Evolutionary conservation across 352 stramenopile genomes (phyloP).

Genomic region (Pythium sukuiense): DNA sequence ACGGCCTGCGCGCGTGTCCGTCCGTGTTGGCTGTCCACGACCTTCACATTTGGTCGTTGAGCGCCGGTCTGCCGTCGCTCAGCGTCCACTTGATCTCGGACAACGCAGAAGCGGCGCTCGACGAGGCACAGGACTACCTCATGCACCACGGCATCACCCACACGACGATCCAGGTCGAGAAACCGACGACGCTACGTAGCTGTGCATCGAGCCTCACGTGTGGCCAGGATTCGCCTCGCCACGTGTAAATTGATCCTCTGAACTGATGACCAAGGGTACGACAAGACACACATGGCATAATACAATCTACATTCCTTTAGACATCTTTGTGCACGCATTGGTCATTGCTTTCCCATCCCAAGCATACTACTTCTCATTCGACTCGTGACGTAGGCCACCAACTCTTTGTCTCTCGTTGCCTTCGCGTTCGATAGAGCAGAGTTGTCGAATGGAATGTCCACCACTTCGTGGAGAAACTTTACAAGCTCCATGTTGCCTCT

Average conservation of each 20-base stretch:
- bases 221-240: slow-evolving; percentile 72
- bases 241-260: slow-evolving; percentile 15
- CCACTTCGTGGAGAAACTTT: background rate
- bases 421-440: background rate
- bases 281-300: background rate
- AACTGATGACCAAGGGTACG: background rate
- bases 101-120: slow-evolving; percentile 61
- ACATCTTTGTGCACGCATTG: background rate
- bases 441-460: background rate
- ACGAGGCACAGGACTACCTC: slow-evolving; percentile 71
- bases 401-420: background rate
- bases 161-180: slow-evolving; percentile 89
- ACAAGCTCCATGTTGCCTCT: background rate
- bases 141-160: slow-evolving; percentile 81
- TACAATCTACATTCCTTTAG: background rate
- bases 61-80: slow-evolving; percentile 85
- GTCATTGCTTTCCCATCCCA: background rate
- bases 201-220: slow-evolving; percentile 69
- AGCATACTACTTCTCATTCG: background rate
- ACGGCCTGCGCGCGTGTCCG: slow-evolving; percentile 69
- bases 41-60: slow-evolving; percentile 98
- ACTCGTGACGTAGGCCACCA: background rate
- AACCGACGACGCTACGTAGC: slow-evolving; percentile 57
- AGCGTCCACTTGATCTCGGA: slow-evolving; percentile 92
- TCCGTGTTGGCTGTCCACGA: slow-evolving; percentile 95